Evolutionary conservation across 202 grass and related monocot species (phyloP).

Genomic region (Zoysia matrella): DNA sequence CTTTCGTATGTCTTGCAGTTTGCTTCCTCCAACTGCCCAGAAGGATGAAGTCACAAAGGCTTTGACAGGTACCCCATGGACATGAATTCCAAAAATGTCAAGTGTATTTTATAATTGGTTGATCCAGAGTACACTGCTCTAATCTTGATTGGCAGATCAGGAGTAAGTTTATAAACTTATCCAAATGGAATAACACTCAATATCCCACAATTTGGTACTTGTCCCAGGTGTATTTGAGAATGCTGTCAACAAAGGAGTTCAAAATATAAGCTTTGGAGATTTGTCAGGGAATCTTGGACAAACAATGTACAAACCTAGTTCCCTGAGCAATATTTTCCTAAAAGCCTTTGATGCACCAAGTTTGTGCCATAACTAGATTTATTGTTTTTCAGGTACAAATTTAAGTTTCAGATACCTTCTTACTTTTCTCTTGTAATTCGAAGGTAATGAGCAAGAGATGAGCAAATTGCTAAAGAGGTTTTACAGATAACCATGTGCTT

Average conservation of each 20-base stretch:
- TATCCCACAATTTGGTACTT: constrained; percentile 43
- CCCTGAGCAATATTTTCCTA: constrained; percentile 21
- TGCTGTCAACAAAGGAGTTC: constrained; percentile 95
- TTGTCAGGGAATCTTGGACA: constrained; percentile 93
- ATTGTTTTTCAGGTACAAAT: constrained; percentile 87
- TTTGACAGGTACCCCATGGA: constrained; percentile 76
- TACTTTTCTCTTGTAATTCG: constrained; percentile 98
- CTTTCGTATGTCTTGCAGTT: too few species aligned
- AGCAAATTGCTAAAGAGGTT: constrained; percentile 25
- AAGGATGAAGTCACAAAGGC: constrained; percentile 95
- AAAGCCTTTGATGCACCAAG: background rate
- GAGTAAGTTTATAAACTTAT: constrained; percentile 13
- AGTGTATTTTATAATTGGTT: constrained; percentile 2
- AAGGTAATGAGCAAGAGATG: constrained; percentile 58
- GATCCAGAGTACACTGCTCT: background rate
- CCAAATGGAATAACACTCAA: constrained; percentile 21
- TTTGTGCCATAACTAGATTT: constrained; percentile 36
- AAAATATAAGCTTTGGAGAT: constrained; percentile 98
- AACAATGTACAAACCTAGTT: constrained; percentile 76
- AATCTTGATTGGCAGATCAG: background rate
- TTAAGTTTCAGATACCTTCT: constrained; percentile 96
- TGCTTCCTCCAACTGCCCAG: background rate
- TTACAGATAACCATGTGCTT: background rate
- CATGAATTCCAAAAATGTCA: constrained; percentile 34
- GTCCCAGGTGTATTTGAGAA: constrained; percentile 88